Conservation (phyloP, 1,139 yeast species). For the Saccharomyces pastorianus region DNA sequence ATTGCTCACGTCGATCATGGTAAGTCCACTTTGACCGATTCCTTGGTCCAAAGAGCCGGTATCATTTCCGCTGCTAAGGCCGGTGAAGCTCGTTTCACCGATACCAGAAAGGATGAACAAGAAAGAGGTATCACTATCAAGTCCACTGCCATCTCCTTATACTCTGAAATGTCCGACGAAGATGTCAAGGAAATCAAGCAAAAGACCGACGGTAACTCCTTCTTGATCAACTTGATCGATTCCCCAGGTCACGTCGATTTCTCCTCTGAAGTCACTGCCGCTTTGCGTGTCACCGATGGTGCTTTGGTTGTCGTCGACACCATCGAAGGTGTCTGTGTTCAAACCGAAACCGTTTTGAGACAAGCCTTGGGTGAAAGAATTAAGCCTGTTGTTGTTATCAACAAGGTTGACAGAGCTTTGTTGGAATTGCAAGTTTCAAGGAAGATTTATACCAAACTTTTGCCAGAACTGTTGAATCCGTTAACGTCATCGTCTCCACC, state of each 20-base stretch:
- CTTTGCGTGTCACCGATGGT: conserved; percentile 99
- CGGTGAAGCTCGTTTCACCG: conserved; percentile 99
- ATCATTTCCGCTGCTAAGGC: conserved; percentile 99
- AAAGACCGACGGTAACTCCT: conserved; percentile 89
- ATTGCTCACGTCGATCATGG: conserved; percentile 99
- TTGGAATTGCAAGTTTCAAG: conserved; percentile 98
- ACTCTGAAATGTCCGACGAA: conserved; percentile 81
- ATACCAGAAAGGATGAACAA: conserved; percentile 99
- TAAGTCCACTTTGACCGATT: conserved; percentile 97
- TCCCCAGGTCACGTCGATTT: conserved; percentile 99
- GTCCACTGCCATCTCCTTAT: conserved; percentile 97
- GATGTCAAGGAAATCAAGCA: conserved; percentile 93
- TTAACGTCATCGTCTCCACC: conserved; percentile 95
- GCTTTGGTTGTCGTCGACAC: conserved; percentile 98
- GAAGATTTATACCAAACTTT: conserved; percentile 98
- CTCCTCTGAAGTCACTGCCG: conserved; percentile 99
- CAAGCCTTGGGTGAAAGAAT: conserved; percentile 99
- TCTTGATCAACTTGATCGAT: conserved; percentile 96
- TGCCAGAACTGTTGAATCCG: conserved; percentile 98
- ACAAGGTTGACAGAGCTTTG: conserved; percentile 99
- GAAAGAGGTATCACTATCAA: conserved; percentile 98
- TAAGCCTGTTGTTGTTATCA: conserved; percentile 95
- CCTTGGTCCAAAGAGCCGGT: conserved; percentile 98
- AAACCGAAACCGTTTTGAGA: conserved; percentile 98
- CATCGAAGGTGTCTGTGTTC: conserved; percentile 99